These are phyloP conservation scores for Lyophyllum shimeji DNA, from an alignment of 768 basidiomycete species.

Conservation along the genomic window DNA sequence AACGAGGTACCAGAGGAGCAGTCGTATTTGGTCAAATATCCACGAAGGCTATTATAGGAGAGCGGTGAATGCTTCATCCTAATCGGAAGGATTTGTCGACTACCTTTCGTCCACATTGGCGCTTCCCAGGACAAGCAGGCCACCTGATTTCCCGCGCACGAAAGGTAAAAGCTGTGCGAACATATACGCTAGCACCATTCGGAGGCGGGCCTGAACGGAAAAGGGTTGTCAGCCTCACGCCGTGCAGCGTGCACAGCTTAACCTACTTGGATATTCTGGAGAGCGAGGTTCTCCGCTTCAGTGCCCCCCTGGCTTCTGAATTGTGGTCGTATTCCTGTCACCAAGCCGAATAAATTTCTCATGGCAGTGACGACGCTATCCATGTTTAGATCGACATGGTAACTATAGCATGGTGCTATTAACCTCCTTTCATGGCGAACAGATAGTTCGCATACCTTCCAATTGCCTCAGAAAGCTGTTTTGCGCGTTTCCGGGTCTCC, in stretches of 20 bases:
- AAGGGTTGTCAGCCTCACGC: not conserved
- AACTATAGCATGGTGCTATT: constrained; percentile 44
- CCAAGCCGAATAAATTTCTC: constrained; percentile 76
- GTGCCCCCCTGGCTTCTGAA: constrained; percentile 89
- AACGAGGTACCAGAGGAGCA: constrained; percentile 73
- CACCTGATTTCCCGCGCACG: constrained; percentile 81
- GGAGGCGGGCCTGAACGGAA: constrained; percentile 69
- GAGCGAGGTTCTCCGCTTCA: constrained; percentile 86
- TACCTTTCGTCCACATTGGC: constrained; percentile 98
- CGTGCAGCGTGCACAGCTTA: not conserved
- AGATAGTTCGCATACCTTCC: constrained; percentile 61
- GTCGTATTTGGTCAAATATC: constrained; percentile 98
- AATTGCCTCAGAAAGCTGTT: constrained; percentile 82
- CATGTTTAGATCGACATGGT: constrained; percentile 96
- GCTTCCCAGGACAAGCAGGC: constrained; percentile 92
- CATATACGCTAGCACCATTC: constrained; percentile 94
- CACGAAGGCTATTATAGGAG: constrained; percentile 65
- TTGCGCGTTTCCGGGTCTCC: constrained; percentile 86
- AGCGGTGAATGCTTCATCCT: not conserved
- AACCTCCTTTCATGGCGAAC: not conserved
- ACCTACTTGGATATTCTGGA: constrained; percentile 92
- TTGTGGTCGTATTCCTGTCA: constrained; percentile 61
- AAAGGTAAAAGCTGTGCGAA: constrained; percentile 95
- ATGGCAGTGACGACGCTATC: constrained; percentile 86
- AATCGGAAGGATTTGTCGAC: constrained; percentile 1